A percentile compares a stretch with the other conserved stretches of the same genome.
These are phyloP conservation scores for Hyaloraphidium curvatum DNA, from an alignment of 192 early-diverging fungal species.

Conservation along the genomic window DNA sequence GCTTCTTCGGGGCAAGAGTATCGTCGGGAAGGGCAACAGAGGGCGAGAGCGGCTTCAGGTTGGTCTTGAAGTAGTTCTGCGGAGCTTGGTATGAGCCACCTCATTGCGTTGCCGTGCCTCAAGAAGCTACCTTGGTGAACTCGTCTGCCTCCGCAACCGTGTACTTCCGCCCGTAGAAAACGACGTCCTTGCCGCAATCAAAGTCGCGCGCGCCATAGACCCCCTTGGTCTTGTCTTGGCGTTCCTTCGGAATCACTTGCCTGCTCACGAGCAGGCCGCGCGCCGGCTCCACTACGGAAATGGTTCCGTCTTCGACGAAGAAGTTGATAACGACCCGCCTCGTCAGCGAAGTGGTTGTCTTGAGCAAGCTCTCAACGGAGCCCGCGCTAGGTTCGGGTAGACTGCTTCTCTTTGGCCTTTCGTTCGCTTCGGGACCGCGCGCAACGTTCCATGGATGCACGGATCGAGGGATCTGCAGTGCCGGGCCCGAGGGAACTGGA, in stretches of 20 bases:
- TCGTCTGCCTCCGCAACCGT: constrained; percentile 33
- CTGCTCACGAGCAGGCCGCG: constrained; percentile 39
- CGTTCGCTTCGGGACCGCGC: too few species aligned
- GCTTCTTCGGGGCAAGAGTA: constrained; percentile 10
- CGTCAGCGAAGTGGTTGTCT: background rate
- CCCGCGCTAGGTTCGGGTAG: background rate
- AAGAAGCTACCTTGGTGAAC: constrained; percentile 28
- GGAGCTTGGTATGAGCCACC: background rate
- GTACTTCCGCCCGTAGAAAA: constrained; percentile 43
- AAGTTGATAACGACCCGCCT: constrained; percentile 33
- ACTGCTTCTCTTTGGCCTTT: constrained; percentile 9
- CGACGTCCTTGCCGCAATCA: constrained; percentile 32
- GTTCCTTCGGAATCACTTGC: constrained; percentile 41
- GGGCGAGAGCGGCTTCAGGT: constrained; percentile 1
- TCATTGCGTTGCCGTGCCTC: background rate
- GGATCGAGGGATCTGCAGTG: too few species aligned
- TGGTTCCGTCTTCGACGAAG: constrained; percentile 43
- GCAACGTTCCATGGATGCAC: too few species aligned
- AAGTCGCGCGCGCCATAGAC: constrained; percentile 31
- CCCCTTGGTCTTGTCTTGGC: constrained; percentile 29
- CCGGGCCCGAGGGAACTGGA: too few species aligned
- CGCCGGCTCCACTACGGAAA: constrained; percentile 40
- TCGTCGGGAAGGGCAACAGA: background rate
- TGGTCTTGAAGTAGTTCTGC: background rate
- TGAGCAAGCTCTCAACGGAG: background rate